Base-by-base conservation (phyloP, 2,329 filamentous ascomycete species). In the Thermochaetoides dissita region DNA sequence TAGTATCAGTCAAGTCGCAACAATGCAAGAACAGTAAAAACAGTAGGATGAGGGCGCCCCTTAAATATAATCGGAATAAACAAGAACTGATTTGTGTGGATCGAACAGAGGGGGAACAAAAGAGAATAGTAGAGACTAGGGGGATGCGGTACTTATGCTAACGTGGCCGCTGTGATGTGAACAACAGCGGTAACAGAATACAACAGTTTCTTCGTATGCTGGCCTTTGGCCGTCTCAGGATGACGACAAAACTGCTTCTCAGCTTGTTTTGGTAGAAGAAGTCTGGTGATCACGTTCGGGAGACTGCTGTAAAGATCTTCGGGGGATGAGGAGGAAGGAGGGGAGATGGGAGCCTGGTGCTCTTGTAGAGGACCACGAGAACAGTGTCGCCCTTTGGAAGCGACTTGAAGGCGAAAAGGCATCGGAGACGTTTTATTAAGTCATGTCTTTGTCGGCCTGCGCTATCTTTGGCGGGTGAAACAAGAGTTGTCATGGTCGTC, bases 401-500 rank as follows among this genome's bases (percentile, higher is more conserved):
- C 31, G 31, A 24, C 35, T 31, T 11, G 39, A 41, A 11, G 30
- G 34, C 45, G 36, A 41, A 38, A 48, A 43, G 17, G 17, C 17
- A 24, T 35, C 36, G 41, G 40, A 36, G 30, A 11, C 34, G n/a
- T 35, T 24, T 9, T 24, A 38, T 30, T 32, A 10, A 29, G 30
- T 6, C 30, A 12, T 36, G n/a, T 36, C 39, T 47, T 46, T 47
- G 40, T 49, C 9, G 33, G 5, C 10, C 28, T 7, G 37, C 12
- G 32, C 48, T 50, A 49, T 50, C 45, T 51, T 52, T 49, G 43
- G 47, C 10, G 29, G 11, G 17, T 12, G 31, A 37, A 24, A 41
- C 39, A 41, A 11, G 36, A 38, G 38, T 39, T 36, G 34, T 24
- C 36, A 12, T 30, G 30, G 10, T 30, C 30, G n/a, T 28, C 40